Evolutionary conservation across 2,329 filamentous ascomycete genomes (phyloP), one percentile per base, ranked within the genome.

Genomic region (Aspergillus sp.): DNA sequence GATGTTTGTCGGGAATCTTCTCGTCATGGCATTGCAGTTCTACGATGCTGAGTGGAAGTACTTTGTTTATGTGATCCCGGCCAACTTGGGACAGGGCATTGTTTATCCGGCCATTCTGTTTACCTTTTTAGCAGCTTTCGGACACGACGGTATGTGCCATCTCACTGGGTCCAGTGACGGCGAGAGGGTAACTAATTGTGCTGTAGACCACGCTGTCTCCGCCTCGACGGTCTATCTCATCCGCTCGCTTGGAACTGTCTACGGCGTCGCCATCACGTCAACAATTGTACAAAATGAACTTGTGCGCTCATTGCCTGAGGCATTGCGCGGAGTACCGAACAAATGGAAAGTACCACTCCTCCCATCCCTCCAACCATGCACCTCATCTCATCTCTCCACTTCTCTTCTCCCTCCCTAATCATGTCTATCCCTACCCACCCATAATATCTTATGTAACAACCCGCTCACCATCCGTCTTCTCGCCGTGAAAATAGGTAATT

Each of bases 161-260:
- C 12, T 3, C 4, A 12, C 12, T 22, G 17, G 27, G 11, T 3
- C 9, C 49, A 9, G 20, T n/a, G n/a, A 12, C 12, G 5, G 41
- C 3, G 11, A 45, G 8, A 42, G 12, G 30, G 11, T 7, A 9
- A 17, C 27, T 63, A 8, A 49, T 27, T 39, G 40, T 47, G 27
- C 7, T 34, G 12, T 37, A 86, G 85, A 87, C 52, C 84, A 88
- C 64, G 84, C 85, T 11, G 84, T 87, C 1, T 83, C 82, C 0
- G 80, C 85, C 2, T 87, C 84, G 2, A 86, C 82, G 0, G 82
- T 86, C 6, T 88, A 88, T 67, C 78, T 88, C 19, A 80, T 88
- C 44, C 81, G 86, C 24, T 87, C 84, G 0, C 73, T 88, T 3
- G 86, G 85, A 2, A 83, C 81, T 0, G 85, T 88, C 15, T 88